These are phyloP conservation scores for Zopfochytrium polystomum DNA, from an alignment of 371 early-diverging fungal species.

Conservation along the genomic window DNA sequence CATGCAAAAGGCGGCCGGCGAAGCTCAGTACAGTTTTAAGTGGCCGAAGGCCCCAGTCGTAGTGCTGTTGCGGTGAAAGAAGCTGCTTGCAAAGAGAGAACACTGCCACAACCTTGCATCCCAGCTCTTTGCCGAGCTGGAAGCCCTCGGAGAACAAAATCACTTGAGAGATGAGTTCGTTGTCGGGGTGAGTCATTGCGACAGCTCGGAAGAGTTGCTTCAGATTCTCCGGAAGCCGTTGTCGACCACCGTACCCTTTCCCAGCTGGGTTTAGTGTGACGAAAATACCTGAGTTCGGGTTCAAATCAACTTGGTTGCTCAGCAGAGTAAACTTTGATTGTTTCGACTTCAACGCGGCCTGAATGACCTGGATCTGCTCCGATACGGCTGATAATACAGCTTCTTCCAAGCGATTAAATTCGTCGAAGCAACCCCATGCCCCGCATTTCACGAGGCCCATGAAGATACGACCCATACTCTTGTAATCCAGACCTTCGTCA, in stretches of 20 bases:
- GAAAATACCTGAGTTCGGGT: slow-evolving; percentile 54
- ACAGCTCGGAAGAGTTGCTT: slow-evolving; percentile 59
- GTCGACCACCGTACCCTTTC: slow-evolving; percentile 62
- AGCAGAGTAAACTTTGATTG: slow-evolving; percentile 33
- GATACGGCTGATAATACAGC: slow-evolving; percentile 56
- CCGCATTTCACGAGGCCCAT: slow-evolving; percentile 56
- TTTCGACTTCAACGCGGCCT: slow-evolving; percentile 46
- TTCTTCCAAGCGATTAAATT: slow-evolving; percentile 61
- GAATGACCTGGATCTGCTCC: slow-evolving; percentile 56
- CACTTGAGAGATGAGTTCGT: slow-evolving; percentile 51
- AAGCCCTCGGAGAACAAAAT: slow-evolving; percentile 56
- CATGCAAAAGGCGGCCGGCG: slow-evolving; percentile 49
- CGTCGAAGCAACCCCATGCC: slow-evolving; percentile 69
- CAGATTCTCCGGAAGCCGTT: slow-evolving; percentile 59
- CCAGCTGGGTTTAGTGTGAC: slow-evolving; percentile 66
- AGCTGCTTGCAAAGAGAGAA: slow-evolving; percentile 52
- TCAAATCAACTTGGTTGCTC: slow-evolving; percentile 39
- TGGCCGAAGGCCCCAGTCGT: slow-evolving; percentile 60
- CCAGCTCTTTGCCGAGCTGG: slow-evolving; percentile 45
- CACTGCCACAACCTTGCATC: slow-evolving; percentile 50
- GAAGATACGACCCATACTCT: slow-evolving; percentile 56
- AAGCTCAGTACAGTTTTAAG: slow-evolving; percentile 50
- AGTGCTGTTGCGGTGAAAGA: slow-evolving; percentile 50
- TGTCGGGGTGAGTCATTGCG: slow-evolving; percentile 59
- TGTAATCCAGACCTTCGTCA: slow-evolving; percentile 58